These are phyloP conservation scores for Blumeriella jaapii DNA, from an alignment of 2,329 filamentous ascomycete genomes.

Conservation along the genomic window DNA sequence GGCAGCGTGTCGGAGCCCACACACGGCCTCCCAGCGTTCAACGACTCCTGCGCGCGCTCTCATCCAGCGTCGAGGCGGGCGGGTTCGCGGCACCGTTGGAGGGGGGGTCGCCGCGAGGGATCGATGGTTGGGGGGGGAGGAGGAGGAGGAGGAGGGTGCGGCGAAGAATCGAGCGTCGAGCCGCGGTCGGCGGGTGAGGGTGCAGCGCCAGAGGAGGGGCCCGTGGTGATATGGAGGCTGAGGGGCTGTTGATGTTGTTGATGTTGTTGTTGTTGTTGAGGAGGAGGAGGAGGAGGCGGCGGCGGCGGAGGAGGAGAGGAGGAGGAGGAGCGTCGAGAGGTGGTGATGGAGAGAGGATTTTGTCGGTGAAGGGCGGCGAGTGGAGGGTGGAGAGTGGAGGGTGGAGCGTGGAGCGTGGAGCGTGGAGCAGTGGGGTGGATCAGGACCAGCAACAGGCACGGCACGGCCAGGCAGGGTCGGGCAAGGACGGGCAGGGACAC, in stretches of 20 bases:
- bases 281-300: not conserved
- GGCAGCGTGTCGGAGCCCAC: conserved; percentile 12
- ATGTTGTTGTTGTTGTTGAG: not conserved
- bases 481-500: too few relatives aligned
- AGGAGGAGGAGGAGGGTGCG: too few relatives aligned
- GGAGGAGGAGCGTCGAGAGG: not conserved
- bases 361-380: not conserved
- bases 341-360: not conserved
- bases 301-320: not conserved
- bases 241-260: not conserved
- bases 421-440: too few relatives aligned
- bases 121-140: too few relatives aligned
- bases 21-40: conserved; percentile 12
- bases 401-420: not conserved
- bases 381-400: not conserved
- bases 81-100: not conserved
- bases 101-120: not conserved
- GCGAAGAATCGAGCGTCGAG: too few relatives aligned
- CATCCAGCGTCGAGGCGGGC: conserved; percentile 10
- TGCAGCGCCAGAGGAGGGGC: too few relatives aligned
- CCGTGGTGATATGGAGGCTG: too few relatives aligned
- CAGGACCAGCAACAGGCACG: too few relatives aligned
- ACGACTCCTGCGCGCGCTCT: conserved; percentile 8
- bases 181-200: too few relatives aligned
- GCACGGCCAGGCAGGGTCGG: too few relatives aligned